These are phyloP conservation scores for Diatrype stigma DNA, from an alignment of 2,329 filamentous ascomycete genomes.

Conservation along the genomic window DNA sequence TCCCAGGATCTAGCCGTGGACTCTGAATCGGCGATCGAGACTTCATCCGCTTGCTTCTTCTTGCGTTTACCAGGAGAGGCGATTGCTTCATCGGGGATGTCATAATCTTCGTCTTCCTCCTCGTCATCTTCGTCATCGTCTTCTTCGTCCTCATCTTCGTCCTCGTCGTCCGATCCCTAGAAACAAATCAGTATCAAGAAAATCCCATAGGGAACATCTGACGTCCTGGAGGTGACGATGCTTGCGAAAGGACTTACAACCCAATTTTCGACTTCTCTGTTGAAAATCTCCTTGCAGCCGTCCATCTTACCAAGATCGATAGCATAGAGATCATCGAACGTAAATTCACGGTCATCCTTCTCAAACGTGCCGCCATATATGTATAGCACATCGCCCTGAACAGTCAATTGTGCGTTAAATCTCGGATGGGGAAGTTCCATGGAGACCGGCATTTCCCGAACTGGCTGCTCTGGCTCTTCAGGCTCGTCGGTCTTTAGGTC, in stretches of 20 bases:
- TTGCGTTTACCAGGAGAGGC: constrained; percentile 53
- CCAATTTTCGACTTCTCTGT: constrained; percentile 80
- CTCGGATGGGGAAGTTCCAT: constrained; percentile 85
- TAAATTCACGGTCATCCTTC: constrained; percentile 90
- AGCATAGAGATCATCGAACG: constrained; percentile 91
- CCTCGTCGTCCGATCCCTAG: constrained; percentile 50
- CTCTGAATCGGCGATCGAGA: constrained; percentile 33
- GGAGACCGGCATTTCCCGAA: constrained; percentile 59
- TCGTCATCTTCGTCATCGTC: constrained; percentile 51
- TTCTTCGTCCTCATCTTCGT: constrained; percentile 45
- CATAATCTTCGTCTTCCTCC: constrained; percentile 56
- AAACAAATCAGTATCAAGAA: constrained; percentile 17
- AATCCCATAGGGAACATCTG: neutral
- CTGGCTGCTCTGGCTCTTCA: constrained; percentile 53
- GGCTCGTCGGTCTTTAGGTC: constrained; percentile 47
- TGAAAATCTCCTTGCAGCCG: constrained; percentile 88
- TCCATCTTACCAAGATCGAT: constrained; percentile 94
- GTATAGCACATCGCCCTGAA: constrained; percentile 89
- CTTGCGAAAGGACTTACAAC: constrained; percentile 45
- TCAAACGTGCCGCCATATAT: constrained; percentile 96
- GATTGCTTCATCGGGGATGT: constrained; percentile 46
- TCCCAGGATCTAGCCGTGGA: constrained; percentile 31
- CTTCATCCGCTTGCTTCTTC: constrained; percentile 46
- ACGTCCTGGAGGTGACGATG: no score
- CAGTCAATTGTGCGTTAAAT: constrained; percentile 86